Base-by-base conservation (phyloP, 176 grass and related monocot genomes). In the Raddia guianensis region DNA sequence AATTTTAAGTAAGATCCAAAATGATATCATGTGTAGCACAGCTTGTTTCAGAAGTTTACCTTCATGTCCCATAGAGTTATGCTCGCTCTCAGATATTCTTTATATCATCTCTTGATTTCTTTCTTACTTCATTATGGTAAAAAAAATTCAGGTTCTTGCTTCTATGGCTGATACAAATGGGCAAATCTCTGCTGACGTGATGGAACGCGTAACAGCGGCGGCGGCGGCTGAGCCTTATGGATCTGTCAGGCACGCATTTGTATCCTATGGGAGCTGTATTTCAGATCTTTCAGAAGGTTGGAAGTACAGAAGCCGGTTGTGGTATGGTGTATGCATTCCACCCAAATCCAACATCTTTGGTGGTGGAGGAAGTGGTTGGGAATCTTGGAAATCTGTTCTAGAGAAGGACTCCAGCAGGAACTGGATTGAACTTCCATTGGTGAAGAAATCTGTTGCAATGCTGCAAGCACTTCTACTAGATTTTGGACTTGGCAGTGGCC, bases 161-260 rank as follows among this genome's bases (percentile, higher is more conserved):
- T 94, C 92, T 57, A 91, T 91, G 89, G 90, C 81, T 71, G 92
- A 91, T 85, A 70, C 86, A 70, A 94, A 89, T 7, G 92, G 89
- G 15, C 92, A 94, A 85, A 94, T 94, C 71, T 94, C 92, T 75
- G 77, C 87, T 66, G 87, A 85, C 73, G 74, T 89, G 56, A 94
- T 94, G 92, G 92, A 94, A 71, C 86, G 92, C 11, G 55, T 91
- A 64, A 94, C 89, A 40, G 92, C 92, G 60, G 92, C 92, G 49
- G 86, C 92, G 62, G 92, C 92, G 50, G 89, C 92, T 2, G 92
- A 94, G 74, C 92, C 92, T 70, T 94, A 94, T 69, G 92, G 91
- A 82, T 87, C 92, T 86, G 84, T 94, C 68, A 87, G 89, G 49
- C 90, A 91, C 79, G 92, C 92, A 53, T 94, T 94, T 87, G 87